Evolutionary conservation across 2,329 filamentous ascomycete genomes (phyloP).

Genomic region (Pestalotiopsis sp.): DNA sequence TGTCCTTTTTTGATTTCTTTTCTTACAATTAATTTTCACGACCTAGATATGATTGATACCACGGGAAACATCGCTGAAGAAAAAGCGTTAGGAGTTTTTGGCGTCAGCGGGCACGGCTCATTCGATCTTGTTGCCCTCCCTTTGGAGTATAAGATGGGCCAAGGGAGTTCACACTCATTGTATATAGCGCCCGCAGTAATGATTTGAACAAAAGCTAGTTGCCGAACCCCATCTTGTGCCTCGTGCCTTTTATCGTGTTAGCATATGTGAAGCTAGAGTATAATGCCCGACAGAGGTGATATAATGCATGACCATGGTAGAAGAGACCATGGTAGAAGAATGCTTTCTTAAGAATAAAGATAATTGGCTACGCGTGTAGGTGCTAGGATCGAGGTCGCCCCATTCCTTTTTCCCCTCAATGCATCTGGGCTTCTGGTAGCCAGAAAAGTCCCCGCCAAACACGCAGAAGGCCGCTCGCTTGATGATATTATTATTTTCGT

Average conservation of each 20-base stretch:
- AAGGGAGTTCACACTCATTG: background rate
- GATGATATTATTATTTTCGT: background rate
- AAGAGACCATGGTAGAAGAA: too few species aligned
- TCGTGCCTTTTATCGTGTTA: too few species aligned
- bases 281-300: too few species aligned
- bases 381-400: too few species aligned
- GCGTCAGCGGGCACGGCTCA: background rate
- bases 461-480: background rate
- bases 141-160: background rate
- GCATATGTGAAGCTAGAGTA: too few species aligned
- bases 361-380: too few species aligned
- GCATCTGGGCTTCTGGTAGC: too few species aligned
- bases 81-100: constrained; percentile 11
- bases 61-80: background rate
- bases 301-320: too few species aligned
- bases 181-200: background rate
- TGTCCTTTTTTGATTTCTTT: background rate
- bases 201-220: too few species aligned
- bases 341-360: too few species aligned
- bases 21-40: background rate
- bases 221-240: too few species aligned
- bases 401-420: too few species aligned
- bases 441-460: background rate
- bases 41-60: constrained; percentile 1
- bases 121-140: background rate